These are phyloP conservation scores for Agaricus bisporus DNA, from an alignment of 768 basidiomycete species.

Conservation along the genomic window DNA sequence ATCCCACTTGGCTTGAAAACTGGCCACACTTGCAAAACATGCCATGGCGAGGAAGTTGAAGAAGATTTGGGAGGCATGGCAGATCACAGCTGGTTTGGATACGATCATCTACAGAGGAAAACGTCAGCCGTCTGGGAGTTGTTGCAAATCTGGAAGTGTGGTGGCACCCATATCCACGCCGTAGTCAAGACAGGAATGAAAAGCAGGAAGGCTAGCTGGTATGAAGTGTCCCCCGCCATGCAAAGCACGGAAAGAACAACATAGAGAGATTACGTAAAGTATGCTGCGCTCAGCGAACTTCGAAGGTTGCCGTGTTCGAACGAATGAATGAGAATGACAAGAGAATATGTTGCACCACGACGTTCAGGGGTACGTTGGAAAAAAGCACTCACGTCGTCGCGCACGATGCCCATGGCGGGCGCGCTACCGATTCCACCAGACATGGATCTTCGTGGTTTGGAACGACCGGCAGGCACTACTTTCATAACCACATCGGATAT, in stretches of 20 bases:
- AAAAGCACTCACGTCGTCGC: slow-evolving; percentile 62
- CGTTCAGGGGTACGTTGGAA: not conserved
- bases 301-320: no score
- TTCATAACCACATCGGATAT: slow-evolving; percentile 45
- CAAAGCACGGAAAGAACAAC: slow-evolving; percentile 28
- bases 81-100: slow-evolving; percentile 75
- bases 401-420: slow-evolving; percentile 52
- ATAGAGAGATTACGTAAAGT: slow-evolving; percentile 12
- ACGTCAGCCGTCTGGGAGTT: slow-evolving; percentile 8
- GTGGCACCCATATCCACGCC: slow-evolving; percentile 61
- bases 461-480: slow-evolving; percentile 38
- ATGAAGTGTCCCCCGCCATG: slow-evolving; percentile 31
- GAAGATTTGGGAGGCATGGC: slow-evolving; percentile 75
- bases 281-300: not conserved
- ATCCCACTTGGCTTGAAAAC: slow-evolving; percentile 80
- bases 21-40: slow-evolving; percentile 84
- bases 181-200: slow-evolving; percentile 60
- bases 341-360: no score
- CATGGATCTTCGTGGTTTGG: slow-evolving; percentile 32
- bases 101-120: slow-evolving; percentile 67
- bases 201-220: slow-evolving; percentile 55
- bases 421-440: slow-evolving; percentile 55
- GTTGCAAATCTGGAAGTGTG: slow-evolving; percentile 12
- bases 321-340: no score
- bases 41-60: slow-evolving; percentile 92